Evolutionary conservation across 164 flowering plant genomes (phyloP), one percentile per base, ranked within the genome.

Genomic region (Warburgia ugandensis): DNA sequence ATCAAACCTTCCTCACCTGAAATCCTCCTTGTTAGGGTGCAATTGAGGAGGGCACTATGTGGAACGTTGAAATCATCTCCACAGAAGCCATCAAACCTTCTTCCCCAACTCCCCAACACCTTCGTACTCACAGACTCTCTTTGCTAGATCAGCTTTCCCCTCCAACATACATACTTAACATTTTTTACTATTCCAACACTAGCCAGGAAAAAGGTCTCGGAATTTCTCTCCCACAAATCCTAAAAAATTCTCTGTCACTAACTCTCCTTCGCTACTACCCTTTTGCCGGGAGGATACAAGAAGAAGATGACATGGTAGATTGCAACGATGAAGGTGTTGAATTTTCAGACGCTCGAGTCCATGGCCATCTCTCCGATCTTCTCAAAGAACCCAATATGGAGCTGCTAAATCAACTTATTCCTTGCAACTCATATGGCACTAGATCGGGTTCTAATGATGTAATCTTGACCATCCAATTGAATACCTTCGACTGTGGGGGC

Each of bases 401-500:
- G 3, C 19, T 36, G 14, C 38, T 77, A 13, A 45, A 54, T 9
- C 48, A 46, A n/a, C 51, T 77, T 27, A 45, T 72, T 14, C 77
- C 75, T 6, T 45, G 49, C 14, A 54, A 61, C 3, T 16, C 44
- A 5, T n/a, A 17, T 5, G 42, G 14, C 29, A n/a, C 36, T 17
- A 26, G 28, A 37, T 30, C 30, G 31, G 41, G 41, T 0, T 3
- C 17, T 2, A 22, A 48, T 51, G 36, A 38, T 19, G 5, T 23
- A n/a, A 16, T 65, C 9, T 49, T 70, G 2, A 66, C 62, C 12
- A 30, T 79, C 29, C 83, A 81, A 71, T 70, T 55, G 0, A 81
- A 55, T 48, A 11, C 36, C 0, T 78, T 84, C 46, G 61, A 66
- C 6, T 79, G 84, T 39, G 82, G 86, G 5, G 88, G 86, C 4